These are phyloP conservation scores for Sporormia fimetaria DNA, from an alignment of 495 filamentous ascomycete species.

Conservation along the genomic window DNA sequence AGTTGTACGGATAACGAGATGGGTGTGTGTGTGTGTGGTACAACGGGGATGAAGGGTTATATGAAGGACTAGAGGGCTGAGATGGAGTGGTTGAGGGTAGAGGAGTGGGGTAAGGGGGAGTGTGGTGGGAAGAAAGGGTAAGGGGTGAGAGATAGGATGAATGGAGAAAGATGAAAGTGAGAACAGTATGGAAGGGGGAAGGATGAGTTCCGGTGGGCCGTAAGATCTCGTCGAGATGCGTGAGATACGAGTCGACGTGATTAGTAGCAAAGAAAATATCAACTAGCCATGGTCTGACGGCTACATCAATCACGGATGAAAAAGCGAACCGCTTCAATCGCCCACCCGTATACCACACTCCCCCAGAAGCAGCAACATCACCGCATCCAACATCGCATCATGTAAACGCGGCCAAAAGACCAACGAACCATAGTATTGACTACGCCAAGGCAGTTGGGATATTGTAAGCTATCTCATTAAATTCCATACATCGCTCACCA, in stretches of 20 bases:
- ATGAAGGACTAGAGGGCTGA: too few species aligned
- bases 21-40: too few species aligned
- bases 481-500: not conserved
- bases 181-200: not conserved
- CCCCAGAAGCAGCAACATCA: not conserved
- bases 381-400: not conserved
- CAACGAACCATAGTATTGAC: not conserved
- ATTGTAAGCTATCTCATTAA: not conserved
- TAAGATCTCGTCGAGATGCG: too few species aligned
- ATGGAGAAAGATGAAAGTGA: not conserved
- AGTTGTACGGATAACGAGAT: not conserved
- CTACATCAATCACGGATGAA: not conserved
- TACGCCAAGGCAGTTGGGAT: not conserved
- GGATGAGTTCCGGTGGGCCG: not conserved
- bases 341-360: not conserved
- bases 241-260: too few species aligned
- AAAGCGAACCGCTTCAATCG: not conserved
- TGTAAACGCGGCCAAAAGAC: not conserved
- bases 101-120: not conserved
- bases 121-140: not conserved
- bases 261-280: too few species aligned
- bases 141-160: not conserved
- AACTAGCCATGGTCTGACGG: not conserved
- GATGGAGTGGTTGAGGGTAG: not conserved
- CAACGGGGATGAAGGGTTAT: too few species aligned